Evolutionary conservation across 148 eudicot genomes (phyloP).

Genomic region (Polygonum maritimum): DNA sequence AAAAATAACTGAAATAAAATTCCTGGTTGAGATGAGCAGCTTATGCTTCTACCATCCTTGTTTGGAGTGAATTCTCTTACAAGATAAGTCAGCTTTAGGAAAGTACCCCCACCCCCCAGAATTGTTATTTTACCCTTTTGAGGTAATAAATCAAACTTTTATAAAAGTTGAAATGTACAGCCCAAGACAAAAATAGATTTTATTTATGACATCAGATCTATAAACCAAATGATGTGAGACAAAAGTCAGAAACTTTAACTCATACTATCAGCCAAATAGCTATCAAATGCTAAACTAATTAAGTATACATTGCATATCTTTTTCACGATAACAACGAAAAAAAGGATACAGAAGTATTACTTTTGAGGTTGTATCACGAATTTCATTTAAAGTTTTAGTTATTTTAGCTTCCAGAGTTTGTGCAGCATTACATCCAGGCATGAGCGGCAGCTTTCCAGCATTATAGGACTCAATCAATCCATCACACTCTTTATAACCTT

Average conservation of each 20-base stretch:
- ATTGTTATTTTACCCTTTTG: neutral
- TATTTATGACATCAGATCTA: neutral
- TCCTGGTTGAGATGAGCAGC: neutral
- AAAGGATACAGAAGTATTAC: conserved; percentile 25
- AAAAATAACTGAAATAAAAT: neutral
- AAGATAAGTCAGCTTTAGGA: neutral
- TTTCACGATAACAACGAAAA: neutral
- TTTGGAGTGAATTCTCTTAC: neutral
- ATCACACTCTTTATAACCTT: conserved; percentile 49
- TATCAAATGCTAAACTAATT: conserved; percentile 1
- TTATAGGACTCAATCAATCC: conserved; percentile 38
- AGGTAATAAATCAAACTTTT: neutral
- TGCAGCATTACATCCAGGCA: conserved; percentile 82
- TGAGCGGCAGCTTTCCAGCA: conserved; percentile 49
- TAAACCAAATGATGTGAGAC: neutral
- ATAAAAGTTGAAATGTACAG: too few relatives aligned
- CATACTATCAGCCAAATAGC: neutral
- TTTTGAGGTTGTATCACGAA: conserved; percentile 66
- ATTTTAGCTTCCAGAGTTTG: conserved; percentile 75
- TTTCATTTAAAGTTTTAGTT: conserved; percentile 44
- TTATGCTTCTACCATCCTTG: neutral
- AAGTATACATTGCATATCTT: neutral
- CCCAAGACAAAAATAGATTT: neutral
- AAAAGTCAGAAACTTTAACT: neutral
- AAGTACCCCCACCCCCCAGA: neutral